These are phyloP conservation scores for Podila verticillata DNA, from an alignment of 192 early-diverging fungal genomes.

Conservation along the genomic window DNA sequence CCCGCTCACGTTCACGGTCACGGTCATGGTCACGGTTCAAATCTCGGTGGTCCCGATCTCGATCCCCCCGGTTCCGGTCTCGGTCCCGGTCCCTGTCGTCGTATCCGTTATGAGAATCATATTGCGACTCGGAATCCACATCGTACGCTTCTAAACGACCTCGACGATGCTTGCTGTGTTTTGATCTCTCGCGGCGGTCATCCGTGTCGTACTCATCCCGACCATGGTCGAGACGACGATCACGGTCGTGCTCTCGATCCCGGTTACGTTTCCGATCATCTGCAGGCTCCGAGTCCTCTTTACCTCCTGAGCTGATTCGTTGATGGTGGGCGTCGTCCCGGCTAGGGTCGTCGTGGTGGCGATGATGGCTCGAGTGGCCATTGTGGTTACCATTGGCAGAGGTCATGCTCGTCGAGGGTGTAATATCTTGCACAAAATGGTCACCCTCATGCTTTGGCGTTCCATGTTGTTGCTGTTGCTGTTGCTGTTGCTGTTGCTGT, in stretches of 20 bases:
- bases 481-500: constrained; percentile 1
- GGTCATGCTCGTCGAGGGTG: neutral
- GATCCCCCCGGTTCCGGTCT: constrained; percentile 5
- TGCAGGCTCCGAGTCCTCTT: neutral
- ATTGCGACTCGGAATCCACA: constrained; percentile 10
- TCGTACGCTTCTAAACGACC: neutral
- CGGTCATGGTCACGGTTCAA: neutral
- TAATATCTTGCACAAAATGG: neutral
- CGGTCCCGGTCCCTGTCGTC: constrained; percentile 7
- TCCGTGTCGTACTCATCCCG: neutral
- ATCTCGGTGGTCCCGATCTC: neutral
- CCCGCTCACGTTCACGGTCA: neutral
- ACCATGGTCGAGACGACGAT: neutral
- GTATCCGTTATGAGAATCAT: neutral
- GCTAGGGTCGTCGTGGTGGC: neutral
- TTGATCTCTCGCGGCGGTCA: constrained; percentile 7
- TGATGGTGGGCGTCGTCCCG: constrained; percentile 10
- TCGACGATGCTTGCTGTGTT: neutral
- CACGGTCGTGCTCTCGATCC: neutral
- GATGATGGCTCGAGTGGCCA: neutral
- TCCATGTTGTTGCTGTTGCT: neutral
- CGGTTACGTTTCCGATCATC: neutral
- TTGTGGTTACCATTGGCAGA: neutral
- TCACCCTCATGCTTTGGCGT: neutral
- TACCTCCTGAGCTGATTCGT: neutral